A percentile compares a stretch with the other conserved stretches of the same genome.
Conservation (phyloP, 495 filamentous ascomycete species). For the Penicillium argentinense region DNA sequence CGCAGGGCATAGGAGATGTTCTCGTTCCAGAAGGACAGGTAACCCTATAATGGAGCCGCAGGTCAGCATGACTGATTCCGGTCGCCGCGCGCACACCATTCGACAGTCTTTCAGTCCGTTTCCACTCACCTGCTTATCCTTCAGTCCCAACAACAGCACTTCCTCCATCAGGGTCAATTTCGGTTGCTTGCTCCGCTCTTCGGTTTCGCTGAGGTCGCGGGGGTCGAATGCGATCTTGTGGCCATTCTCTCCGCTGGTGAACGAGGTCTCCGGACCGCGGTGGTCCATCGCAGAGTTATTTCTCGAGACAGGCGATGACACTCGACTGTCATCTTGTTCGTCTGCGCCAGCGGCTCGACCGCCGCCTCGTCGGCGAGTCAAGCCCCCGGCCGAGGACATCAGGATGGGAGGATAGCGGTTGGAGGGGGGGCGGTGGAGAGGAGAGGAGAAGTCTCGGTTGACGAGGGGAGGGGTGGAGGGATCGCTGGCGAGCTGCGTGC, state of each 20-base stretch:
- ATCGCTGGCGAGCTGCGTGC: constrained; percentile 25
- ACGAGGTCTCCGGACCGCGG: constrained; percentile 80
- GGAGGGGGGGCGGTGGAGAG: constrained; percentile 10
- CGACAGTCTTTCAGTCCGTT: not conserved
- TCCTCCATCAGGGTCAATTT: constrained; percentile 99
- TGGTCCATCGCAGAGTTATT: constrained; percentile 59
- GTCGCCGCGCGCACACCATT: not conserved
- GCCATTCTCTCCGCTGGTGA: constrained; percentile 90
- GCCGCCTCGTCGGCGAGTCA: constrained; percentile 75
- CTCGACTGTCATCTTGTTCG: constrained; percentile 65
- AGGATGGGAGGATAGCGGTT: constrained; percentile 26
- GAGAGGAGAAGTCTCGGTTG: constrained; percentile 9
- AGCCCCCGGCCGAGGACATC: constrained; percentile 69
- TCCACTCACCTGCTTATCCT: constrained; percentile 87
- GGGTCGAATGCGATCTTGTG: constrained; percentile 99
- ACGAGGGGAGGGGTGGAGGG: constrained; percentile 5
- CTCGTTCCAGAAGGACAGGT: constrained; percentile 99
- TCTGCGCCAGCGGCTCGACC: constrained; percentile 56
- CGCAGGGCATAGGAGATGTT: constrained; percentile 98
- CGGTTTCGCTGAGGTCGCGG: constrained; percentile 93
- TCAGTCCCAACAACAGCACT: constrained; percentile 87
- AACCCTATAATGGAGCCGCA: constrained; percentile 59
- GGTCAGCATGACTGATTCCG: constrained; percentile 22
- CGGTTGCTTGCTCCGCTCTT: constrained; percentile 94
- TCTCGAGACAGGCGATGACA: constrained; percentile 66